Percentiles rank a stretch among this genome's conserved stretches.
phyloP scores from a whole-genome alignment of 2,329 filamentous ascomycete genomes.

The Fonsecaea pedrosoi region DNA sequence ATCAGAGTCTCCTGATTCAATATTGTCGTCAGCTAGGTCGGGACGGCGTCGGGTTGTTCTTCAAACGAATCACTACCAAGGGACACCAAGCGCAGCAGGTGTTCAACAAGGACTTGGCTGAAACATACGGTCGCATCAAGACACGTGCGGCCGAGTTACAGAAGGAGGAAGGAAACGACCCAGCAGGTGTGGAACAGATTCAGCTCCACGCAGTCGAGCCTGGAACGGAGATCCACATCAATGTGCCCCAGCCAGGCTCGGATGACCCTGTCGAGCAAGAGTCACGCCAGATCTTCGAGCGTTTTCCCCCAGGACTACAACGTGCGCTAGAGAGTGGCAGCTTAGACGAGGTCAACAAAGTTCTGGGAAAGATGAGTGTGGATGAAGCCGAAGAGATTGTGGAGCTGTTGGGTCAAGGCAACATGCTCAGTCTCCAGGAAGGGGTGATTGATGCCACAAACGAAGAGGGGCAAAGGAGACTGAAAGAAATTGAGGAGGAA shows the following conservation, averaged over 20 bases:
- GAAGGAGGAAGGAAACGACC: constrained; percentile 61
- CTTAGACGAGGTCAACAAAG: constrained; percentile 85
- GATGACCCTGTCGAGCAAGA: constrained; percentile 67
- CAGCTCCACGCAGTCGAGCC: constrained; percentile 96
- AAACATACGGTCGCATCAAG: constrained; percentile 83
- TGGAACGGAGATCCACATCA: constrained; percentile 88
- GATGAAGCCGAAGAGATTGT: constrained; percentile 87
- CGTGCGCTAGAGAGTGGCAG: constrained; percentile 86
- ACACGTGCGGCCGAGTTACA: constrained; percentile 76
- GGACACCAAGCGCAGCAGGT: constrained; percentile 89
- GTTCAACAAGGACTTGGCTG: constrained; percentile 90
- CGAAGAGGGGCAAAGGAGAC: constrained; percentile 77
- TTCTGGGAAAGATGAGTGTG: constrained; percentile 85
- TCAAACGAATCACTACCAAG: constrained; percentile 89
- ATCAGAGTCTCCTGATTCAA: constrained; percentile 89
- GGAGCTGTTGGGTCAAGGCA: constrained; percentile 78
- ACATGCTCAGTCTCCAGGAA: constrained; percentile 88
- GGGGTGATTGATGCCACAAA: constrained; percentile 96
- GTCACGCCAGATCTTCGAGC: constrained; percentile 78
- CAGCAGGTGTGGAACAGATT: constrained; percentile 86
- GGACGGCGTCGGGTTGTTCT: constrained; percentile 90
- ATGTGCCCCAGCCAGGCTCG: constrained; percentile 73
- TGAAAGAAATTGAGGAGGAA: constrained; percentile 75
- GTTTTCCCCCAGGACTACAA: constrained; percentile 80
- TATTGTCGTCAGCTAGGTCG: constrained; percentile 90